A percentile compares a stretch with the other conserved stretches of the same genome.
phyloP scores from a whole-genome alignment of 78 protist species.

The Dictyostelium firmibasis region DNA sequence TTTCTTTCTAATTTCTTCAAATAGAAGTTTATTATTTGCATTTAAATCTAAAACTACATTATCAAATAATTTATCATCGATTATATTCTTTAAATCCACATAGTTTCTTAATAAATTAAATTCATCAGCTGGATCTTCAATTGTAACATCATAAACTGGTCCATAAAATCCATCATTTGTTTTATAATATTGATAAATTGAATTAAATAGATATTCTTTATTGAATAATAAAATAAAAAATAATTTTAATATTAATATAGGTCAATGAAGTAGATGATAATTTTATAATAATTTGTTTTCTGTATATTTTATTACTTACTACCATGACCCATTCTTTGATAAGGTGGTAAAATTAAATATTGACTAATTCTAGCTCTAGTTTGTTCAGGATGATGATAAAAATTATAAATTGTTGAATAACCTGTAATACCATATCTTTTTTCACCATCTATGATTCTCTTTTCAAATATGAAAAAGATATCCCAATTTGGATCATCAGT shows the following conservation, averaged over 20 bases:
- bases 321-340: slow-evolving; percentile 75
- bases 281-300: no score
- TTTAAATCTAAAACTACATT: slow-evolving; percentile 7
- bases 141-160: slow-evolving; percentile 67
- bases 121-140: slow-evolving; percentile 71
- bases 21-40: slow-evolving; percentile 1
- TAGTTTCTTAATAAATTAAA: slow-evolving; percentile 33
- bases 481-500: slow-evolving; percentile 65
- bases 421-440: slow-evolving; percentile 59
- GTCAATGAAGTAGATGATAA: no score
- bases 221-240: neutral
- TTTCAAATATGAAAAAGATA: slow-evolving; percentile 40
- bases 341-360: slow-evolving; percentile 54
- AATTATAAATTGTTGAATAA: slow-evolving; percentile 58
- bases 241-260: neutral
- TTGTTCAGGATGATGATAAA: slow-evolving; percentile 68
- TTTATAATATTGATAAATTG: slow-evolving; percentile 58
- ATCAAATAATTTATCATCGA: slow-evolving; percentile 12
- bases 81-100: slow-evolving; percentile 47
- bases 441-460: slow-evolving; percentile 30
- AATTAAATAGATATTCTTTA: slow-evolving; percentile 40
- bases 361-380: slow-evolving; percentile 55
- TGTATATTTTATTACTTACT: slow-evolving; percentile 19
- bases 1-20: slow-evolving; percentile 44
- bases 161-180: slow-evolving; percentile 61